Percentiles rank a stretch among this genome's conserved stretches.
Conservation (phyloP, 129 eudicot species). For the Scalesia atractyloides region DNA sequence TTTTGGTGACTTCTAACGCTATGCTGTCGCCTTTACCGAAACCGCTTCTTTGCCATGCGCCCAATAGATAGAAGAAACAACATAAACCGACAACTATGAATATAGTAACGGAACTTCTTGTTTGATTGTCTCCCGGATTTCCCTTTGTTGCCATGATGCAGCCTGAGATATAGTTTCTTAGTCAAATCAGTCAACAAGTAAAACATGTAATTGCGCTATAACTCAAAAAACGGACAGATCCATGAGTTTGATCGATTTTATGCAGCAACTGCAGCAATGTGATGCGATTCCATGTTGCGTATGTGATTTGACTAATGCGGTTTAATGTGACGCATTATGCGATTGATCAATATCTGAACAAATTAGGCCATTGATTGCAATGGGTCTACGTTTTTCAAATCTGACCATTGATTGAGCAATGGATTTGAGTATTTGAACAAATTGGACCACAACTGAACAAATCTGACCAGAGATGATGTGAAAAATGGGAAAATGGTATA, state of each 20-base stretch:
- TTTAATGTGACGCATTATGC: too few species aligned
- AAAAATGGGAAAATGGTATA: too few species aligned
- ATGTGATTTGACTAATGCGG: too few species aligned
- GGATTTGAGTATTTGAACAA: too few species aligned
- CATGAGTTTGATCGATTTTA: not conserved
- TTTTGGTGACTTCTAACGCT: constrained; percentile 78
- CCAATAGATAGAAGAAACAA: constrained; percentile 87
- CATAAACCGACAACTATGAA: constrained; percentile 83
- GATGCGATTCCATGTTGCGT: too few species aligned
- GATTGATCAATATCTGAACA: too few species aligned
- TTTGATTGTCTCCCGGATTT: constrained; percentile 60
- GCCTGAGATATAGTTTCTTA: constrained; percentile 46
- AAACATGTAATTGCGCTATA: constrained; percentile 16
- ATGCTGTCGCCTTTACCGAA: constrained; percentile 96
- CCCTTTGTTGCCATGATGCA: constrained; percentile 69
- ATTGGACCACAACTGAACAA: too few species aligned
- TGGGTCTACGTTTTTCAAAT: too few species aligned
- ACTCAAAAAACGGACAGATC: not conserved
- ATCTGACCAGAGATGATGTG: too few species aligned
- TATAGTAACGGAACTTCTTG: constrained; percentile 75
- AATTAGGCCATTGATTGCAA: too few species aligned
- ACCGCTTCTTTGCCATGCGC: constrained; percentile 99
- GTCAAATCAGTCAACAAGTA: constrained; percentile 13
- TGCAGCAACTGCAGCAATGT: too few species aligned
- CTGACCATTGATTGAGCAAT: too few species aligned